phyloP scores from a whole-genome alignment of 306 rosid genomes.

The Vigna reflexopilosa region DNA sequence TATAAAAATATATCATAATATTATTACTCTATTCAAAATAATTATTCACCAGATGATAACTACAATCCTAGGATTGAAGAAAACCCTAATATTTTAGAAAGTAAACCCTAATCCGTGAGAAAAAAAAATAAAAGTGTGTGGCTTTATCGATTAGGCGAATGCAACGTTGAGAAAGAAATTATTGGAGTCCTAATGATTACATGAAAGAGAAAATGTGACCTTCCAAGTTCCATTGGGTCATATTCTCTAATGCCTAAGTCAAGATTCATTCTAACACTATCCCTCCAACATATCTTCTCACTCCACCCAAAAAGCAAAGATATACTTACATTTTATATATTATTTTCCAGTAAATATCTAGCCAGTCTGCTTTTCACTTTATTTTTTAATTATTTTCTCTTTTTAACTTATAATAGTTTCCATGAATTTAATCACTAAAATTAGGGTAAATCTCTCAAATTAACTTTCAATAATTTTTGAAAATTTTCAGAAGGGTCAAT shows the following conservation, averaged over 20 bases:
- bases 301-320: slow-evolving; percentile 31
- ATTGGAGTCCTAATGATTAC: slow-evolving; percentile 38
- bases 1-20: too few relatives aligned
- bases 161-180: not conserved
- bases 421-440: not conserved
- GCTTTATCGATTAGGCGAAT: slow-evolving; percentile 9
- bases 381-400: not conserved
- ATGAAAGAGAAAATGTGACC: slow-evolving; percentile 35
- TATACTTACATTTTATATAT: slow-evolving; percentile 7
- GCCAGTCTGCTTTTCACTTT: slow-evolving; percentile 18
- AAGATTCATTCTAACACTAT: slow-evolving; percentile 37
- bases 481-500: not conserved
- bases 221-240: slow-evolving; percentile 45
- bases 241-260: slow-evolving; percentile 28
- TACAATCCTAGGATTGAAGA: too few relatives aligned
- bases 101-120: not conserved
- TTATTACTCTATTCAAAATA: too few relatives aligned
- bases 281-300: slow-evolving; percentile 44
- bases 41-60: too few relatives aligned
- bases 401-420: not conserved
- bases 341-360: not conserved
- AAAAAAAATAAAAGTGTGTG: not conserved
- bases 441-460: not conserved
- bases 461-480: not conserved
- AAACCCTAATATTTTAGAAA: not conserved